Percentiles rank a stretch among this genome's conserved stretches.
Conservation (phyloP, 306 rosid species). For the Lathyrus tuberosus region DNA sequence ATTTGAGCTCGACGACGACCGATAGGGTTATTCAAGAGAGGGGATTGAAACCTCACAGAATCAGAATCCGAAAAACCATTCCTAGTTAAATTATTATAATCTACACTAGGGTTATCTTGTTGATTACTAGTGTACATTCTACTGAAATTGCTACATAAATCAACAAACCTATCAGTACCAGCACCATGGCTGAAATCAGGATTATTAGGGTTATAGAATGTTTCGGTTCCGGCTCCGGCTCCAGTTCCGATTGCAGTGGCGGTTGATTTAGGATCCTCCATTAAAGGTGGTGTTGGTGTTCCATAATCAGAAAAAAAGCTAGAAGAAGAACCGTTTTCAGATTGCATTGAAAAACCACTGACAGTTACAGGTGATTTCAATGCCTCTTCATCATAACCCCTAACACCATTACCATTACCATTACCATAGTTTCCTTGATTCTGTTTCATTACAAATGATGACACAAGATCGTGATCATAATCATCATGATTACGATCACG, state of each 20-base stretch:
- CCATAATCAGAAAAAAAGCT: constrained; percentile 62
- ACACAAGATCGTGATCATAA: not conserved
- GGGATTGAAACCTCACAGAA: constrained; percentile 36
- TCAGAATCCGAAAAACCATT: constrained; percentile 38
- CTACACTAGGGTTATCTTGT: constrained; percentile 20
- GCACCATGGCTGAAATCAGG: constrained; percentile 36
- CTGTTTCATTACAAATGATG: constrained; percentile 23
- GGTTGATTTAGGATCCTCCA: constrained; percentile 54
- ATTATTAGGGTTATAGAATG: constrained; percentile 7
- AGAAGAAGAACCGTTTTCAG: constrained; percentile 55
- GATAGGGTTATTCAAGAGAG: constrained; percentile 20
- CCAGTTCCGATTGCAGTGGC: constrained; percentile 35
- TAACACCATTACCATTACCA: constrained; percentile 31
- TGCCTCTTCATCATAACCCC: constrained; percentile 41
- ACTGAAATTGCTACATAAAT: constrained; percentile 44
- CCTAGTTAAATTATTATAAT: constrained; percentile 18
- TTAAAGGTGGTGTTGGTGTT: constrained; percentile 55
- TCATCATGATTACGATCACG: constrained; percentile 31
- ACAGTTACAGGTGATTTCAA: constrained; percentile 51
- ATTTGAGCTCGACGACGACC: constrained; percentile 28
- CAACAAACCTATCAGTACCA: constrained; percentile 43
- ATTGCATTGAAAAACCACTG: constrained; percentile 54
- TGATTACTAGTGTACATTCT: constrained; percentile 44
- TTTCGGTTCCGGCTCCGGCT: constrained; percentile 8
- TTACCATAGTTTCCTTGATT: constrained; percentile 15